Conservation (phyloP, 139 green algal species). For the Coccomyxa sp. region DNA sequence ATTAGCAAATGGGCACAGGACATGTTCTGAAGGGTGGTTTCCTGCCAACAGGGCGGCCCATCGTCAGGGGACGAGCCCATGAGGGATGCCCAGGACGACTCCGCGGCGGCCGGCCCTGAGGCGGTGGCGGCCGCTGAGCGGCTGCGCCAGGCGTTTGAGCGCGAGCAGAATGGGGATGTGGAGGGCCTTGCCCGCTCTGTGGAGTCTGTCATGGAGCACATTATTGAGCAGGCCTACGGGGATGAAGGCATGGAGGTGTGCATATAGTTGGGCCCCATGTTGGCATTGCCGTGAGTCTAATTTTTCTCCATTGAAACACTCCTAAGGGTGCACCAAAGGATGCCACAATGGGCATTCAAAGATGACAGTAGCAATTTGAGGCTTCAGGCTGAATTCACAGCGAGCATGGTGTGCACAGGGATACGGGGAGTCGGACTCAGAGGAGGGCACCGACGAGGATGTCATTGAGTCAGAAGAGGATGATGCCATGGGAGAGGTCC, state of each 20-base stretch:
- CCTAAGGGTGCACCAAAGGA: too few species aligned
- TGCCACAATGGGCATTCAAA: too few species aligned
- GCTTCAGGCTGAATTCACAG: too few species aligned
- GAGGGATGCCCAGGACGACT: neutral
- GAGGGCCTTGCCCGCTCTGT: slow-evolving; percentile 10
- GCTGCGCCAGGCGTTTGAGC: neutral
- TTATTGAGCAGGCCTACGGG: slow-evolving; percentile 20
- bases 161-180: too few species aligned
- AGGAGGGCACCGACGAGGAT: slow-evolving; percentile 23
- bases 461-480: slow-evolving; percentile 15
- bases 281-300: neutral
- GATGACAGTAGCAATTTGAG: too few species aligned
- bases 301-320: too few species aligned
- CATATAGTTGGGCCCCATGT: neutral
- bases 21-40: neutral
- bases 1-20: too few species aligned
- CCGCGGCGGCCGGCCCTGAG: slow-evolving; percentile 24
- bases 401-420: slow-evolving; percentile 1
- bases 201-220: slow-evolving; percentile 35
- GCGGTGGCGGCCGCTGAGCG: slow-evolving; percentile 23
- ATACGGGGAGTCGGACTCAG: slow-evolving; percentile 7
- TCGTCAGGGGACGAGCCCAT: neutral
- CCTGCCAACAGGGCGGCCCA: neutral
- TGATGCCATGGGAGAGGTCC: slow-evolving; percentile 1
- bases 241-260: slow-evolving; percentile 25